Conservation (phyloP, 768 basidiomycete genomes). For the Mycena olivaceomarginata region DNA sequence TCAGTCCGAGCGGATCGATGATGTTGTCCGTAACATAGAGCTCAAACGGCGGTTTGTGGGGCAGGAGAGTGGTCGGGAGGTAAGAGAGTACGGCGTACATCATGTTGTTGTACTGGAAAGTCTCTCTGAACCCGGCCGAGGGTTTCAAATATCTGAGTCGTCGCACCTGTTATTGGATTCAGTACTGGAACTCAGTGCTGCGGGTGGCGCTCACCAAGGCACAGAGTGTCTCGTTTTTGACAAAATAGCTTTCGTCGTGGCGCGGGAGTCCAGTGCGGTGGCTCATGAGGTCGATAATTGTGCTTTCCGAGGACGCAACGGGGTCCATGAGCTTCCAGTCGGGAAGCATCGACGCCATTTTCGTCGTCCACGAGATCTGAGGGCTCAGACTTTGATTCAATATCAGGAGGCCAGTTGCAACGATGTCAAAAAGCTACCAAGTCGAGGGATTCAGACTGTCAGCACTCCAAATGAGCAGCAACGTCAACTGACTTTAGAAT, state of each 20-base stretch:
- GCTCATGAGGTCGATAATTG: constrained; percentile 46
- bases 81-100: constrained; percentile 20
- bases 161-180: background rate
- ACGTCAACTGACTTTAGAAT: constrained; percentile 38
- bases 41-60: constrained; percentile 12
- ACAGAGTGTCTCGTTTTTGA: background rate
- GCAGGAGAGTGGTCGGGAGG: constrained; percentile 18
- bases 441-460: too few species aligned
- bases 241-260: constrained; percentile 33
- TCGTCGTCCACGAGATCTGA: constrained; percentile 47
- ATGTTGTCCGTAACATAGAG: constrained; percentile 10
- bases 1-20: constrained; percentile 13
- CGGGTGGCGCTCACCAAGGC: background rate
- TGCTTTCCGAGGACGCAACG: constrained; percentile 42
- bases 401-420: background rate
- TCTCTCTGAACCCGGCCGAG: background rate
- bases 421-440: background rate
- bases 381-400: constrained; percentile 31
- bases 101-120: background rate
- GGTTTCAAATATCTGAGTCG: constrained; percentile 1
- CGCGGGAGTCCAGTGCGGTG: constrained; percentile 51
- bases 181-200: background rate
- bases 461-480: background rate
- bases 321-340: constrained; percentile 49
- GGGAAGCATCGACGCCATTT: constrained; percentile 46